A percentile compares a stretch with the other conserved stretches of the same genome.
Evolutionary conservation across 768 basidiomycete genomes (phyloP).

Genomic region (Tephrocybe sp.): DNA sequence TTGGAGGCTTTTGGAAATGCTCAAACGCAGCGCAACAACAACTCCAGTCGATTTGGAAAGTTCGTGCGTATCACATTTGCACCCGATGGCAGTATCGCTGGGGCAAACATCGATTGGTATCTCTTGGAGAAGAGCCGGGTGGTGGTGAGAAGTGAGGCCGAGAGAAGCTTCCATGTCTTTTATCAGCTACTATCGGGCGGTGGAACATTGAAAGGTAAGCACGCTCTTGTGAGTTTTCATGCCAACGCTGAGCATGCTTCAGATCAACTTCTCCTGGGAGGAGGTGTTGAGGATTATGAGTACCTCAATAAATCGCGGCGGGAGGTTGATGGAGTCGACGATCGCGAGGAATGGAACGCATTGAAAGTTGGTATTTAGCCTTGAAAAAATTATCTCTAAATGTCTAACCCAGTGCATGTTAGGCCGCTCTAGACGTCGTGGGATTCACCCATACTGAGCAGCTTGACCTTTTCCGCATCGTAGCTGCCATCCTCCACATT

Average conservation of each 20-base stretch:
- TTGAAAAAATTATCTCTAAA: neutral
- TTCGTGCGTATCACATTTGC: conserved; percentile 96
- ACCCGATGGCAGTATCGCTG: conserved; percentile 90
- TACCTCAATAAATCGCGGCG: conserved; percentile 88
- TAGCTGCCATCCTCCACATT: conserved; percentile 92
- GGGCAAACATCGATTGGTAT: conserved; percentile 99
- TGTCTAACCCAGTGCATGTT: neutral
- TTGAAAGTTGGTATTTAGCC: conserved; percentile 56
- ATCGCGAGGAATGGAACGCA: conserved; percentile 82
- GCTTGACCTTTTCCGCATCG: conserved; percentile 88
- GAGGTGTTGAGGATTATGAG: conserved; percentile 78
- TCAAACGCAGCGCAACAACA: conserved; percentile 97
- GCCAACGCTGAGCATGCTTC: neutral
- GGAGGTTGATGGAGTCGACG: conserved; percentile 95
- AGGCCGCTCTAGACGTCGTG: conserved; percentile 86
- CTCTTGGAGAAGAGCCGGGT: conserved; percentile 96
- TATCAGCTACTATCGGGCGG: conserved; percentile 90
- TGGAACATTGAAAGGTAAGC: conserved; percentile 65
- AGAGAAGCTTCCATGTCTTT: conserved; percentile 96
- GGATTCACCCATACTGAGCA: conserved; percentile 87
- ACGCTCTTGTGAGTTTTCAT: neutral
- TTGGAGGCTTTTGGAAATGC: conserved; percentile 98
- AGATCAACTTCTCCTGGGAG: conserved; percentile 78
- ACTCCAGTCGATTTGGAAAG: conserved; percentile 98
- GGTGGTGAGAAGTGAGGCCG: conserved; percentile 81